Base-by-base conservation (phyloP, 2,329 filamentous ascomycete species). In the Ophiosphaerella korrae region DNA sequence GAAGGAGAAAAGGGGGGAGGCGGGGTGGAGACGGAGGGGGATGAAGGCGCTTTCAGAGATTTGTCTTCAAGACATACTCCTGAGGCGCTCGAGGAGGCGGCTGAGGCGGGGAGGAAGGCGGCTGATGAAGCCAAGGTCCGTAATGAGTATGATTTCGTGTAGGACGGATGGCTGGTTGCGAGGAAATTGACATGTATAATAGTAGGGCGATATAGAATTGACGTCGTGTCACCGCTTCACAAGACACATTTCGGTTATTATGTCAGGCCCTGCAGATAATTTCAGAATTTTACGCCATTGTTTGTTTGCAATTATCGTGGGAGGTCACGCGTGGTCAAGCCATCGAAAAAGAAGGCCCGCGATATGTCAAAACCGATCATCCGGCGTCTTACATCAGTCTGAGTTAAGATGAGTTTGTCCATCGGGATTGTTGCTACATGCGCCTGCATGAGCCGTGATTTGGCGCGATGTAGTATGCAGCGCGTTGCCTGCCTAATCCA, bases 221-320 rank as follows among this genome's bases (percentile, higher is more conserved):
- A 32, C 24, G 11, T 43, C 45, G 32, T 50, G 52, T 46, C 55
- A 60, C 36, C 84, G 75, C 72, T 80, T 85, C 61, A 89, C 69
- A 73, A 88, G 78, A 66, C 84, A 86, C 82, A 87, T 87, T 74
- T 89, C 87, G 26, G 89, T 80, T 5, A 82, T 71, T 57, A 90
- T 84, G 0, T 87, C 87, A 0, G 87, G 87, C 0, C 87, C 87
- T 14, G 63, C 51, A 21, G 18, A 21, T 21, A 21, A 21, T 21
- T 21, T 21, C 3, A 4, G 18, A 21, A 21, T 4, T 4, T 21
- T 21, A 21, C 18, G 18, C 70, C 52, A 70, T 66, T 12, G 48
- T 52, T 5, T 29, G 6, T 11, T 11, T 29, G 3, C 26, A 3
- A 11, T 11, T 29, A 11, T 29, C 7, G 26, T 3, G 11, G 11